Conservation (phyloP, 1,284 basidiomycete genomes). For the Athelia psychrophila region DNA sequence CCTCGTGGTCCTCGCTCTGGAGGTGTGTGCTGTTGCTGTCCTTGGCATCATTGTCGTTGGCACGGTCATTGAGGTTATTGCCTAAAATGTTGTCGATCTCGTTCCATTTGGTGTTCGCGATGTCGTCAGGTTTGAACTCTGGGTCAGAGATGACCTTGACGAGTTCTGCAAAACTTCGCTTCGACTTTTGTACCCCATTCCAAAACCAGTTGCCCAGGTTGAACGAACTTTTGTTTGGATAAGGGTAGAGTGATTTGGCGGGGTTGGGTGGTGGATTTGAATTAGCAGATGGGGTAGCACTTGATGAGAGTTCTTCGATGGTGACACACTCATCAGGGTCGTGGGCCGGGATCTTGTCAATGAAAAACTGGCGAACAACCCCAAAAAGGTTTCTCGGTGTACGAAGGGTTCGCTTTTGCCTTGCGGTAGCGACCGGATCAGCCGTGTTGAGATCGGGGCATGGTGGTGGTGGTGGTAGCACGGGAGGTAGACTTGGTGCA, state of each 20-base stretch:
- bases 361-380: not conserved
- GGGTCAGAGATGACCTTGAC: not conserved
- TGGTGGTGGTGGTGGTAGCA: not conserved
- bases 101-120: not conserved
- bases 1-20: too few species aligned
- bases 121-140: not conserved
- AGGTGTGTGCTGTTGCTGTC: not conserved
- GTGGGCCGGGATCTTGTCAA: not conserved
- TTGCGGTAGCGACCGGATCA: not conserved
- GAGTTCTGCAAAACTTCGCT: not conserved
- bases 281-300: not conserved
- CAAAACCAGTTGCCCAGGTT: conserved; percentile 7
- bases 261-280: not conserved
- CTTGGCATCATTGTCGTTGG: conserved; percentile 5
- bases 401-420: not conserved
- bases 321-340: not conserved
- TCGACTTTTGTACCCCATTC: conserved; percentile 4
- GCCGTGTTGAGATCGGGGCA: not conserved
- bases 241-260: not conserved
- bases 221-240: conserved; percentile 2
- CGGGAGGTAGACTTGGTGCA: not conserved
- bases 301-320: not conserved
- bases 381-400: not conserved
- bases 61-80: not conserved
- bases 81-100: not conserved